phyloP scores from a whole-genome alignment of 306 rosid species.

The Abrus pulchellus region DNA sequence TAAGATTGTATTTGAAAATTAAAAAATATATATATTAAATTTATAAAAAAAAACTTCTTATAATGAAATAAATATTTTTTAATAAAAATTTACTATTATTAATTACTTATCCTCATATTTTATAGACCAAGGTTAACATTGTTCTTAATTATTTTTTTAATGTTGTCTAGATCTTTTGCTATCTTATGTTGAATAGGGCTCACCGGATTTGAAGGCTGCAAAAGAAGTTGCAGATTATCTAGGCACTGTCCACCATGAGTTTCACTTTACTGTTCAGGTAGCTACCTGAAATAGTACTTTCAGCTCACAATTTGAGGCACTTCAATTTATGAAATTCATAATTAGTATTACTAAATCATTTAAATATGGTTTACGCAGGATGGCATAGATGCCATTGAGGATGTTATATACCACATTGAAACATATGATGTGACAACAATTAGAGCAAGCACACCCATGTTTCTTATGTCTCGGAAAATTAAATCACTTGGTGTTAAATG shows the following conservation, averaged over 20 bases:
- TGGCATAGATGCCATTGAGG: conserved; percentile 97
- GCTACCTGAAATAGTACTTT: background rate
- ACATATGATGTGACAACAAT: conserved; percentile 96
- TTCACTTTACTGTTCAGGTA: conserved; percentile 89
- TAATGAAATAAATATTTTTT: no score
- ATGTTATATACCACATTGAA: conserved; percentile 90
- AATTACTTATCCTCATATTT: no score
- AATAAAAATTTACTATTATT: no score
- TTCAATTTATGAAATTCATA: background rate
- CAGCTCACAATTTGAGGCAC: background rate
- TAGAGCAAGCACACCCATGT: conserved; percentile 99
- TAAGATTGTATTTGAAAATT: no score
- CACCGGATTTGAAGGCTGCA: conserved; percentile 97
- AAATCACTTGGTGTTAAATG: conserved; percentile 93
- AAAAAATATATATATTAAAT: no score
- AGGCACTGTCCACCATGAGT: conserved; percentile 95
- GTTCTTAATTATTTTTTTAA: background rate
- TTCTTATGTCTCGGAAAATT: conserved; percentile 95
- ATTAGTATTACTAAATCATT: conserved; percentile 13
- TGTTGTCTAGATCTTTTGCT: conserved; percentile 15
- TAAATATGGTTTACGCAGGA: conserved; percentile 60
- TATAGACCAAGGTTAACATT: no score
- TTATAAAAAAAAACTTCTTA: no score
- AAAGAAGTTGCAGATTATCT: conserved; percentile 92
- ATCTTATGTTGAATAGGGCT: conserved; percentile 67